These are phyloP conservation scores for Emericellopsis terricola DNA, from an alignment of 495 filamentous ascomycete genomes.

Conservation along the genomic window DNA sequence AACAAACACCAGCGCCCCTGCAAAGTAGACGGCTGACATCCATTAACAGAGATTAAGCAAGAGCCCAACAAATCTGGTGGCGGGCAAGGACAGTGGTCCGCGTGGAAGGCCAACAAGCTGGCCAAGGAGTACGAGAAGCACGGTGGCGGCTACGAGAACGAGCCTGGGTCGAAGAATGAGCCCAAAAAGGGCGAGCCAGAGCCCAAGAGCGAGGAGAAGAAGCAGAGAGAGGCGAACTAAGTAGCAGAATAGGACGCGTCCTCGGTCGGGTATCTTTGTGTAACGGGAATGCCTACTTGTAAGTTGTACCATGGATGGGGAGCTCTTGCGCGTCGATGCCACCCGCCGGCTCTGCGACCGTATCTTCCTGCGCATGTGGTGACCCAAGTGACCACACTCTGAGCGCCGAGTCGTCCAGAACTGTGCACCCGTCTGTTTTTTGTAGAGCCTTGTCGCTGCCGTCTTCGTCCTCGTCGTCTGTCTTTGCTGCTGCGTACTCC, in stretches of 20 bases:
- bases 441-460: neutral
- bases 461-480: too few species aligned
- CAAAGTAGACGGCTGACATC: neutral
- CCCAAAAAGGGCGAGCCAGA: conserved; percentile 27
- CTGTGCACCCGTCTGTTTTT: neutral
- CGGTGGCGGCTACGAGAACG: conserved; percentile 33
- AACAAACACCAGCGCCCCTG: conserved; percentile 1
- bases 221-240: conserved; percentile 1
- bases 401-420: conserved; percentile 1
- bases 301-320: too few species aligned
- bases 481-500: too few species aligned
- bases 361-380: too few species aligned
- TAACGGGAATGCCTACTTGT: too few species aligned
- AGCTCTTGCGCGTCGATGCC: too few species aligned
- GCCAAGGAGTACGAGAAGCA: conserved; percentile 35
- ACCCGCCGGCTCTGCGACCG: too few species aligned
- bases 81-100: conserved; percentile 35
- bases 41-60: conserved; percentile 24
- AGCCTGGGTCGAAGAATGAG: conserved; percentile 31
- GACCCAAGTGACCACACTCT: conserved; percentile 1
- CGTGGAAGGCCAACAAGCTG: conserved; percentile 36
- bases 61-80: conserved; percentile 34
- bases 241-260: neutral
- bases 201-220: conserved; percentile 18
- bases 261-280: too few species aligned